phyloP scores from a whole-genome alignment of 2,329 filamentous ascomycete species.

The Emmonsia crescens region DNA sequence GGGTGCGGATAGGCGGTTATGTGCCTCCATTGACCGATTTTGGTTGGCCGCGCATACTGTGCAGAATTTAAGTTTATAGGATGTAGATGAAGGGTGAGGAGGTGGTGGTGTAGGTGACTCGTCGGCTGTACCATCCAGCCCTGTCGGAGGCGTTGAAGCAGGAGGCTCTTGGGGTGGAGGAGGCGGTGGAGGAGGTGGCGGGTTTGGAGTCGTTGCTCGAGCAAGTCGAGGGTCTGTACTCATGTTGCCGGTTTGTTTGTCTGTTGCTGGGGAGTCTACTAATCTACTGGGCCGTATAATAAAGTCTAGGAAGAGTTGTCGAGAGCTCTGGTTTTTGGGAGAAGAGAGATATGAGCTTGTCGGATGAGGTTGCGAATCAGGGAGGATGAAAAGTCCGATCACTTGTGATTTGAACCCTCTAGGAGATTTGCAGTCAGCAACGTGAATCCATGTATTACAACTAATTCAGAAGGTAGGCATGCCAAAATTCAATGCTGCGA shows the following conservation, averaged over 20 bases:
- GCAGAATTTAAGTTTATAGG: conserved; percentile 56
- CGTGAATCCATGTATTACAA: not conserved
- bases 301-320: not conserved
- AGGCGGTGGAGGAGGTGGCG: conserved; percentile 43
- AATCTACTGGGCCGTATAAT: not conserved
- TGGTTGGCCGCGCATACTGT: conserved; percentile 89
- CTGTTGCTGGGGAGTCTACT: not conserved
- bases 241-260: conserved; percentile 25
- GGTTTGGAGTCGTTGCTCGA: conserved; percentile 30
- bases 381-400: conserved; percentile 2
- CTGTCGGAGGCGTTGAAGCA: conserved; percentile 11
- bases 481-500: not conserved
- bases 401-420: conserved; percentile 2
- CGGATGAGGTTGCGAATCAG: not conserved
- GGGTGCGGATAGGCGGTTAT: conserved; percentile 76
- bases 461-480: not conserved
- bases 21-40: conserved; percentile 99
- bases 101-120: conserved; percentile 13
- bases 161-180: conserved; percentile 28
- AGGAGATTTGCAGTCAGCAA: not conserved
- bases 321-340: not conserved
- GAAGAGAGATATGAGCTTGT: not conserved
- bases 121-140: conserved; percentile 11
- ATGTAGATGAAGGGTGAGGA: conserved; percentile 39
- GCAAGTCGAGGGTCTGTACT: conserved; percentile 42